Conservation (phyloP, 306 rosid species). For the Pyrus communis region DNA sequence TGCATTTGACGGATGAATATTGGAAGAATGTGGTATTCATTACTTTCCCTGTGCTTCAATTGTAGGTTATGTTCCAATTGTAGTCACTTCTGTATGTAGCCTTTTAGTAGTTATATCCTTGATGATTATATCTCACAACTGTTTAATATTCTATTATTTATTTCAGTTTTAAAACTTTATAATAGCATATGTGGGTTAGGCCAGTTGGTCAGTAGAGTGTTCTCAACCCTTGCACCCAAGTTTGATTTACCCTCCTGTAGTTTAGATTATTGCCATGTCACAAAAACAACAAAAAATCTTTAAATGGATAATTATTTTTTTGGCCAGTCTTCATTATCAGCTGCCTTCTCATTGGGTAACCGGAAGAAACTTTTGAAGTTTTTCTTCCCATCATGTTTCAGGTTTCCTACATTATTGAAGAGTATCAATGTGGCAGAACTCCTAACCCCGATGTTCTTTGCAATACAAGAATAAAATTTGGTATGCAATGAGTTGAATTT, state of each 20-base stretch:
- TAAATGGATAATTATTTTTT: not conserved
- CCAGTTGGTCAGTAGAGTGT: not conserved
- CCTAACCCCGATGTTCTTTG: slow-evolving; percentile 94
- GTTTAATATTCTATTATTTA: not conserved
- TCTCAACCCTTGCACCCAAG: not conserved
- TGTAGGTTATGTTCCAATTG: not conserved
- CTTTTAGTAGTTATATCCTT: not conserved
- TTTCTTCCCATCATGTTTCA: slow-evolving; percentile 15
- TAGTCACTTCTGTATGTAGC: not conserved
- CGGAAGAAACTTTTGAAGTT: not conserved
- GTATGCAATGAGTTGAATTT: slow-evolving; percentile 32
- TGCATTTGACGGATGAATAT: slow-evolving; percentile 91
- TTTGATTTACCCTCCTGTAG: not conserved
- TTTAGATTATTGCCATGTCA: not conserved
- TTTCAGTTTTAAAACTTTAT: not conserved
- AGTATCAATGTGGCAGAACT: slow-evolving; percentile 86
- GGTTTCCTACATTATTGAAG: slow-evolving; percentile 86
- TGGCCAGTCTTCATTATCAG: not conserved
- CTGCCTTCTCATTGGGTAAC: not conserved
- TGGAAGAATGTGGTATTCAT: slow-evolving; percentile 80
- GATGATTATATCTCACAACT: not conserved
- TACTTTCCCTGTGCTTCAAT: not conserved
- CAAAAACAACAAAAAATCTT: not conserved
- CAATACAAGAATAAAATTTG: slow-evolving; percentile 92
- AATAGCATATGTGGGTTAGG: not conserved